These are phyloP conservation scores for Entomortierella parvispora DNA, from an alignment of 192 early-diverging fungal genomes.

Conservation along the genomic window DNA sequence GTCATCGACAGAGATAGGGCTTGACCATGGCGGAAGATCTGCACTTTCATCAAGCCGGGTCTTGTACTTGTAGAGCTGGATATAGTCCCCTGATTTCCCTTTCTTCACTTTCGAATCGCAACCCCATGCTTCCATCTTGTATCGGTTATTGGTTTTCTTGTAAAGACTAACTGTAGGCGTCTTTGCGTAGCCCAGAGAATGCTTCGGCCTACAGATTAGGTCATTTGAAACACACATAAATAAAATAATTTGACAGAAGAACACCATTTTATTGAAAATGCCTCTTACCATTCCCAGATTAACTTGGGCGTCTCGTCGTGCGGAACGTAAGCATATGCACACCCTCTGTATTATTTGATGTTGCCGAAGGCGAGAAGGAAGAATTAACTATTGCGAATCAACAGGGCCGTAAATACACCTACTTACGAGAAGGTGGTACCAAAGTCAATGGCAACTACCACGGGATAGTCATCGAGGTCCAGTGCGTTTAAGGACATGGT, in stretches of 20 bases:
- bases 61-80: conserved; percentile 42
- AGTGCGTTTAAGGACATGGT: conserved; percentile 2
- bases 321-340: conserved; percentile 15
- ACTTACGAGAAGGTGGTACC: conserved; percentile 18
- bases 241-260: not conserved
- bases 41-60: conserved; percentile 39
- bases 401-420: not conserved
- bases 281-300: conserved; percentile 8
- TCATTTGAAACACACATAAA: conserved; percentile 9
- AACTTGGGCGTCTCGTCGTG: conserved; percentile 7
- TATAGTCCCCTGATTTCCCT: conserved; percentile 13
- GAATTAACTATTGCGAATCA: not conserved
- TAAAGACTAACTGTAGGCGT: conserved; percentile 51
- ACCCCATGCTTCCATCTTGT: conserved; percentile 43
- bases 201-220: conserved; percentile 26
- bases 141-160: conserved; percentile 11
- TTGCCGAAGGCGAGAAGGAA: not conserved
- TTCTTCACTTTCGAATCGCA: conserved; percentile 20
- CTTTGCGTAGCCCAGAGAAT: conserved; percentile 38
- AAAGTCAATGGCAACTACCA: conserved; percentile 16
- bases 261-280: not conserved
- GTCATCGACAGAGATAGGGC: conserved; percentile 29
- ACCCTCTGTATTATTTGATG: conserved; percentile 13
- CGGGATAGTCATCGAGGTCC: conserved; percentile 8
- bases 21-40: conserved; percentile 24